Conservation (phyloP, 805 yeast genomes). For the Allodekkera sacchari region DNA sequence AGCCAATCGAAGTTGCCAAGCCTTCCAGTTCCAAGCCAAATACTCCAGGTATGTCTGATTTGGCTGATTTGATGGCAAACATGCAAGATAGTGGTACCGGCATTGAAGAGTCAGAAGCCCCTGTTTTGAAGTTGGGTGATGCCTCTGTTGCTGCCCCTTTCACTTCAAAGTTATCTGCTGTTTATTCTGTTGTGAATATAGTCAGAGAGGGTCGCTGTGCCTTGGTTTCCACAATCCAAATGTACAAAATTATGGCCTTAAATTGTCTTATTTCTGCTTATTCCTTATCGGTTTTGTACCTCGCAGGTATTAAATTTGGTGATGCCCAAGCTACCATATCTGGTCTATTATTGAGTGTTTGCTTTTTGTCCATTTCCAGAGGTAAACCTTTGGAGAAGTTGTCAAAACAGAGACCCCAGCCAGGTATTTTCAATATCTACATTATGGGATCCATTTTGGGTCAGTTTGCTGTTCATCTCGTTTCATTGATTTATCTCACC, state of each 20-base stretch:
- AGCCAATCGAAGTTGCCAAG: slow-evolving; percentile 20
- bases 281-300: slow-evolving; percentile 83
- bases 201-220: slow-evolving; percentile 99
- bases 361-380: slow-evolving; percentile 91
- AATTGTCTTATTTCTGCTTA: slow-evolving; percentile 96
- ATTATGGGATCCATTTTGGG: slow-evolving; percentile 97
- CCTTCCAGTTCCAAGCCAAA: slow-evolving; percentile 21
- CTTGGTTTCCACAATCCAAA: slow-evolving; percentile 92
- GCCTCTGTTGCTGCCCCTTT: slow-evolving; percentile 99
- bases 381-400: slow-evolving; percentile 85
- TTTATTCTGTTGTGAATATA: slow-evolving; percentile 84
- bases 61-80: slow-evolving; percentile 59
- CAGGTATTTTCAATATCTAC: slow-evolving; percentile 89
- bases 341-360: slow-evolving; percentile 85
- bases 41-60: slow-evolving; percentile 11
- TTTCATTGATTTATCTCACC: slow-evolving; percentile 75
- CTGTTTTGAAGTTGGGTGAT: slow-evolving; percentile 90
- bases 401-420: slow-evolving; percentile 92
- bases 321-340: slow-evolving; percentile 97
- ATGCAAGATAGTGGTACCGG: slow-evolving; percentile 44
- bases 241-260: slow-evolving; percentile 96
- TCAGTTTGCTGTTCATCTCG: slow-evolving; percentile 89
- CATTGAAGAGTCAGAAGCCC: slow-evolving; percentile 78
- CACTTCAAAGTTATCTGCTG: slow-evolving; percentile 89
- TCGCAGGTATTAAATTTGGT: slow-evolving; percentile 97